Conservation (phyloP, 2,329 filamentous ascomycete genomes). For the Fusarium nodosum region DNA sequence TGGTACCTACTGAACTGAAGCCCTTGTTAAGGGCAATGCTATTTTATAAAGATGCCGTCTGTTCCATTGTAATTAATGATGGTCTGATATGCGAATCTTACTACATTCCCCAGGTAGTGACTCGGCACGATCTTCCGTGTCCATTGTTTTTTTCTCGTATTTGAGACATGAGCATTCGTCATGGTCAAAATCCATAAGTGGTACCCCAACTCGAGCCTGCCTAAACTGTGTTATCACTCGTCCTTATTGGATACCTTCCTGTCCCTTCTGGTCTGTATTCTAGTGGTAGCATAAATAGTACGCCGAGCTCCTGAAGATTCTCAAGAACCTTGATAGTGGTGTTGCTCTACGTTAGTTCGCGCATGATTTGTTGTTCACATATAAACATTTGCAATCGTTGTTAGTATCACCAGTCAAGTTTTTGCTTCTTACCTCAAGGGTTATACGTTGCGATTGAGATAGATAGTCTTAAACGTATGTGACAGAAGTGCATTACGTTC, state of each 20-base stretch:
- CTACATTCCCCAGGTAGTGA: slow-evolving; percentile 27
- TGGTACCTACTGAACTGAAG: slow-evolving; percentile 8
- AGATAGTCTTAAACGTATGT: no score
- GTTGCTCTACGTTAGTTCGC: neutral
- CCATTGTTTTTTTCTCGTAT: slow-evolving; percentile 16
- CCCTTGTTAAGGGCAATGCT: neutral
- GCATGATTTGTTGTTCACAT: neutral
- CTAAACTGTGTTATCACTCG: neutral
- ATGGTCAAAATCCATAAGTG: neutral
- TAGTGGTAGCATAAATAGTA: neutral
- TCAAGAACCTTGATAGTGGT: neutral
- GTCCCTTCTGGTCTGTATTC: neutral
- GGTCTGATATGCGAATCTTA: slow-evolving; percentile 21
- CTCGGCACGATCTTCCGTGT: slow-evolving; percentile 29
- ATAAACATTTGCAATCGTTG: neutral
- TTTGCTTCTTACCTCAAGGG: neutral
- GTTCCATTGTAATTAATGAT: slow-evolving; percentile 9
- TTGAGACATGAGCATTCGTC: slow-evolving; percentile 7
- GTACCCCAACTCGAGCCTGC: neutral
- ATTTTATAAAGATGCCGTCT: slow-evolving; percentile 7
- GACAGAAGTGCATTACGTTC: neutral
- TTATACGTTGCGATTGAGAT: neutral
- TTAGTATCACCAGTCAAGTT: neutral
- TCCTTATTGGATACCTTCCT: neutral
- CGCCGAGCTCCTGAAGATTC: neutral